Percentiles rank a stretch among this genome's conserved stretches.
phyloP scores from a whole-genome alignment of 257 asterid species.

The Solanum sparsipilum region DNA sequence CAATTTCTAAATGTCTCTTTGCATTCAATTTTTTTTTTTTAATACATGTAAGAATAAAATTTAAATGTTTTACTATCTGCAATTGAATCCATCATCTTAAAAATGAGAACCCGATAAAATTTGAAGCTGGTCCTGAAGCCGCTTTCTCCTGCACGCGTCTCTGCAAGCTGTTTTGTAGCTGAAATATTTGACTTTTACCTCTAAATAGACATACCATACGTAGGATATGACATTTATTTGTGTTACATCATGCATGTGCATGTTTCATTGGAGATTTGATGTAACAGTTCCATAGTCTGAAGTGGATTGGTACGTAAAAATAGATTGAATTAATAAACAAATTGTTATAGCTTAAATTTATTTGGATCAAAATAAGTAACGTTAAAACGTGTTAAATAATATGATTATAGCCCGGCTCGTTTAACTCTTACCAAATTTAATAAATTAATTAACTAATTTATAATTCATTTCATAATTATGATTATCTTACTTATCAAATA shows the following conservation, averaged over 20 bases:
- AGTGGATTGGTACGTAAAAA: background rate
- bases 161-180: background rate
- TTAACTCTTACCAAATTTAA: background rate
- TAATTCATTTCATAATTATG: too few relatives aligned
- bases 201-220: background rate
- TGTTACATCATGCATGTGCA: background rate
- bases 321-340: background rate
- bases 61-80: too few relatives aligned
- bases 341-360: background rate
- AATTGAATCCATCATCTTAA: background rate
- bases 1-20: background rate
- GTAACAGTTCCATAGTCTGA: background rate
- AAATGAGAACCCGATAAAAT: background rate
- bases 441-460: too few relatives aligned
- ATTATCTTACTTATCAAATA: background rate
- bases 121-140: background rate
- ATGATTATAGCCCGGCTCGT: too few relatives aligned
- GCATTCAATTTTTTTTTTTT: background rate
- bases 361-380: too few relatives aligned
- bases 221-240: background rate
- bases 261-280: background rate
- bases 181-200: conserved; percentile 17
- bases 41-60: too few relatives aligned
- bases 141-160: background rate
- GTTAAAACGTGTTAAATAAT: too few relatives aligned